Conservation (phyloP, 352 stramenopile genomes). For the Phytophthora pinifolia region DNA sequence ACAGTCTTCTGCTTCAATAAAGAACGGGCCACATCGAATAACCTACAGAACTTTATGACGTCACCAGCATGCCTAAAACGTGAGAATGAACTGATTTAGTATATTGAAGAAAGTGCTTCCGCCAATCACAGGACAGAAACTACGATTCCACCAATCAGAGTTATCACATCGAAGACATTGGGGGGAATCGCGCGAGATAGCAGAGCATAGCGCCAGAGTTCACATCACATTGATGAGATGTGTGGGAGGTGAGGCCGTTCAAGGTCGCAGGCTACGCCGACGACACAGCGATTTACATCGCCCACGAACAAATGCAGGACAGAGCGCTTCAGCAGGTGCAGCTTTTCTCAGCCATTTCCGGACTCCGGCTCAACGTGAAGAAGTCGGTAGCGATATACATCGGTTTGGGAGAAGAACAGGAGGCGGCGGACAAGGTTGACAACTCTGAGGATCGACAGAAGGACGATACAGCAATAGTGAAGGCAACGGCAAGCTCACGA, state of each 20-base stretch:
- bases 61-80: neutral
- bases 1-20: slow-evolving; percentile 8
- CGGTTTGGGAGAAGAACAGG: too few species aligned
- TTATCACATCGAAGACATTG: neutral
- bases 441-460: too few species aligned
- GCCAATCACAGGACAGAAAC: too few species aligned
- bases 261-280: neutral
- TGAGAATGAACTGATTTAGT: neutral
- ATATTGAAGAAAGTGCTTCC: neutral
- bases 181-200: too few species aligned
- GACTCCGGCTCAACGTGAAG: neutral
- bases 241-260: too few species aligned
- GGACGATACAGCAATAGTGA: too few species aligned
- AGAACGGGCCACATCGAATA: slow-evolving; percentile 7
- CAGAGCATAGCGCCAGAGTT: too few species aligned
- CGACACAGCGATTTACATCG: neutral
- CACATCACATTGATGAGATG: too few species aligned
- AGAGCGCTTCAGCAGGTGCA: neutral
- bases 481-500: too few species aligned
- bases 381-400: slow-evolving; percentile 2
- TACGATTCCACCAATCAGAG: slow-evolving; percentile 4
- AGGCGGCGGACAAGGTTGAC: too few species aligned
- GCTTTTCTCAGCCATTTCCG: neutral
- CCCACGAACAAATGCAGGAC: neutral
- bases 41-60: slow-evolving; percentile 1